Percentiles rank a stretch among this genome's conserved stretches.
Evolutionary conservation across 2,329 filamentous ascomycete species (phyloP).

Genomic region (Coniella vitis): DNA sequence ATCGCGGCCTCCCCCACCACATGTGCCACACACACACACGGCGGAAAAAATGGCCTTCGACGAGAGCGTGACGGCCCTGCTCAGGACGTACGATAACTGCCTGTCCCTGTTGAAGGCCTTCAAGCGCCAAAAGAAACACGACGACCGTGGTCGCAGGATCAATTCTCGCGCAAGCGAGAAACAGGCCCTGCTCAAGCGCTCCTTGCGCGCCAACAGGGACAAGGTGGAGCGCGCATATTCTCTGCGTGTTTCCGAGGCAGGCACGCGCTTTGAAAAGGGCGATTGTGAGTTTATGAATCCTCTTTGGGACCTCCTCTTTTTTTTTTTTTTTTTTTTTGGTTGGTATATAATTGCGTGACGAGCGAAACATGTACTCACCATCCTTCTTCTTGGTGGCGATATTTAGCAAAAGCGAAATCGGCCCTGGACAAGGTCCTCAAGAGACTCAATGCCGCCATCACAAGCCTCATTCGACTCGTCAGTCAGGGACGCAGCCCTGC

Average conservation of each 20-base stretch:
- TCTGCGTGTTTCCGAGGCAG: constrained; percentile 32
- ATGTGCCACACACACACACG: background rate
- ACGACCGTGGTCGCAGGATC: constrained; percentile 12
- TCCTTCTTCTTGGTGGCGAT: constrained; percentile 17
- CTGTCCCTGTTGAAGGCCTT: constrained; percentile 34
- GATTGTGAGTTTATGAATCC: constrained; percentile 46
- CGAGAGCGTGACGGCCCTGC: constrained; percentile 34
- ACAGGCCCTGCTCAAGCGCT: constrained; percentile 27
- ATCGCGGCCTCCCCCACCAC: no score
- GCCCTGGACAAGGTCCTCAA: constrained; percentile 35
- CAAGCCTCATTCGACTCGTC: constrained; percentile 31
- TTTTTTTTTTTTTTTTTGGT: no score
- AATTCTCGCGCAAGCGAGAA: constrained; percentile 17
- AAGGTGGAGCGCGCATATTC: constrained; percentile 37
- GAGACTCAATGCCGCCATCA: constrained; percentile 35
- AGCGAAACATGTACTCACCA: no score
- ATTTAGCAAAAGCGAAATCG: constrained; percentile 21
- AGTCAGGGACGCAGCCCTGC: constrained; percentile 26
- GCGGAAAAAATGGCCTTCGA: constrained; percentile 32
- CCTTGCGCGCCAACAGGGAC: constrained; percentile 33
- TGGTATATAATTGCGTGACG: no score
- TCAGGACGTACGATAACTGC: constrained; percentile 42
- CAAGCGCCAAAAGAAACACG: constrained; percentile 17
- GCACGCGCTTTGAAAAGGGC: constrained; percentile 36
- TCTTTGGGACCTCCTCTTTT: no score